Percentiles rank a stretch among this genome's conserved stretches.
Evolutionary conservation across 225 moss, liverwort and hornwort species (phyloP).

Genomic region (Pseudoscleropodium purum): DNA sequence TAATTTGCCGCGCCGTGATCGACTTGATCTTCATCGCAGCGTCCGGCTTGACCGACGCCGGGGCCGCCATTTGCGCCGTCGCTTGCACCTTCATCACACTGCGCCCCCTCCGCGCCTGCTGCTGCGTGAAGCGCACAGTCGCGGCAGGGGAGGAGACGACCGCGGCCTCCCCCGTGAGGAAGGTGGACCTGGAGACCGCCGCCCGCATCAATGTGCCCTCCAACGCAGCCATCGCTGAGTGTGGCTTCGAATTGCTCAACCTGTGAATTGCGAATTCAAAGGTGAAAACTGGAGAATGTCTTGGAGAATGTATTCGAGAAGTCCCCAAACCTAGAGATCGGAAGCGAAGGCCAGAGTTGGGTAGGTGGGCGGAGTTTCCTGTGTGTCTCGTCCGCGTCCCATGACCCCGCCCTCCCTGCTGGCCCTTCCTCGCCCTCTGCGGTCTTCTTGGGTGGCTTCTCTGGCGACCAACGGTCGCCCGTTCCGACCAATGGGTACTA

Average conservation of each 20-base stretch:
- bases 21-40: constrained; percentile 34
- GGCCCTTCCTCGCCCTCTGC: not conserved
- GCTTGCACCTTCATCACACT: constrained; percentile 1
- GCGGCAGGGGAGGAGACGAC: not conserved
- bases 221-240: constrained; percentile 14
- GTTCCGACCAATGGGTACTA: not conserved
- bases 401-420: not conserved
- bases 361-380: not conserved
- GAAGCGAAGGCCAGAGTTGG: not conserved
- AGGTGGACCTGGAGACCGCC: not conserved
- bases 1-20: constrained; percentile 37
- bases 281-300: not conserved
- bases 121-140: not conserved
- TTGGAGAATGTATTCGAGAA: not conserved
- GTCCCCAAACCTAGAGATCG: not conserved
- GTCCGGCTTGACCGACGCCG: not conserved
- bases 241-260: not conserved
- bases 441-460: not conserved
- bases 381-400: not conserved
- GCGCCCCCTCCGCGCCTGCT: not conserved
- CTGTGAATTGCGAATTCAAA: not conserved
- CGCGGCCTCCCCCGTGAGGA: not conserved
- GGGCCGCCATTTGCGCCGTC: constrained; percentile 1
- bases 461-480: not conserved
- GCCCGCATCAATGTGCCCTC: constrained; percentile 12